Percentiles rank a stretch among this genome's conserved stretches.
Conservation (phyloP, 73 alveolate species). For the Vitrella brassicaformis region DNA sequence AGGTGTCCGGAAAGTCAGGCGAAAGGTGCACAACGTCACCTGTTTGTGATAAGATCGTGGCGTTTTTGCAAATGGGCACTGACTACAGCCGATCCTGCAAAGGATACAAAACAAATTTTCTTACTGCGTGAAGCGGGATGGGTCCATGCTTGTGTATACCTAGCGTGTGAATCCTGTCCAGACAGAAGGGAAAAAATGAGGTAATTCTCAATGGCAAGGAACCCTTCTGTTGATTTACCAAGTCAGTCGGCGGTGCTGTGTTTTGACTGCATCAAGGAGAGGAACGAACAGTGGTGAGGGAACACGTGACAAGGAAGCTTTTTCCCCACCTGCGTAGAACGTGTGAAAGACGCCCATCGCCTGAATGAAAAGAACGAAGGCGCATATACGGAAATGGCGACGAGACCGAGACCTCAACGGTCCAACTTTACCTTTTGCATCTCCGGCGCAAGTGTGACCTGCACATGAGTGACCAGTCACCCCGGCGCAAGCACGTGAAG, state of each 20-base stretch:
- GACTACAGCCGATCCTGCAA: too few relatives aligned
- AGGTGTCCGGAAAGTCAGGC: background rate
- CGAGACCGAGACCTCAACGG: background rate
- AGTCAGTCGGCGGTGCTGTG: too few relatives aligned
- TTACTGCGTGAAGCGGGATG: constrained; percentile 17
- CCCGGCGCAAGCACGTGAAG: too few relatives aligned
- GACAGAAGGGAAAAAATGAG: too few relatives aligned
- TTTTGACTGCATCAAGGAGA: too few relatives aligned
- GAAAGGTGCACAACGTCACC: too few relatives aligned
- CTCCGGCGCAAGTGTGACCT: constrained; percentile 42
- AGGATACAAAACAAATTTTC: too few relatives aligned
- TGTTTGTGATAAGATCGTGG: too few relatives aligned
- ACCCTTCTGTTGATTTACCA: too few relatives aligned
- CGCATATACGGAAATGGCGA: background rate
- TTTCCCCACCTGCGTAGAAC: constrained; percentile 32
- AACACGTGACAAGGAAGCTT: background rate
- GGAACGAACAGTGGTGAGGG: background rate
- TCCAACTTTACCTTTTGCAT: constrained; percentile 29
- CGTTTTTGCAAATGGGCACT: too few relatives aligned
- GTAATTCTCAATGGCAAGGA: too few relatives aligned
- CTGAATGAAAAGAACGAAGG: background rate
- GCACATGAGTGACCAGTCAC: too few relatives aligned
- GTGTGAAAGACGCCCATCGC: constrained; percentile 39
- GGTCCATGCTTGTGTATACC: constrained; percentile 41
- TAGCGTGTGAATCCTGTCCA: constrained; percentile 15